phyloP scores from a whole-genome alignment of 352 stramenopile genomes.

The Phytophthora fragariaefolia region DNA sequence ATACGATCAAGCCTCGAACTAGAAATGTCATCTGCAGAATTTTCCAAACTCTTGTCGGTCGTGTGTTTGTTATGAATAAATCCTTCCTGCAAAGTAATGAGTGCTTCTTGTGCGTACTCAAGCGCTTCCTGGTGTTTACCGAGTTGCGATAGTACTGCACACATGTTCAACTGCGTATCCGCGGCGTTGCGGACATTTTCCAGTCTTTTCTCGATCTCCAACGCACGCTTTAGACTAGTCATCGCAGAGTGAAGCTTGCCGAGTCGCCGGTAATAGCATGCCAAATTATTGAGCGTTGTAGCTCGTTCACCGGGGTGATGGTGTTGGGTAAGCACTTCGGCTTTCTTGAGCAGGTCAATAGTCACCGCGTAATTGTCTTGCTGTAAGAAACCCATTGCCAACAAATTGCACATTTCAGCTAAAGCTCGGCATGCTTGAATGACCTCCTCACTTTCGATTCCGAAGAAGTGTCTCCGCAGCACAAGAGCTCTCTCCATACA shows the following conservation, averaged over 20 bases:
- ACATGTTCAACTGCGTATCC: constrained; percentile 95
- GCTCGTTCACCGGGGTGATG: constrained; percentile 77
- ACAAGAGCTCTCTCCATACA: constrained; percentile 94
- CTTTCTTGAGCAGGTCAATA: constrained; percentile 94
- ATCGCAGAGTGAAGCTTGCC: constrained; percentile 92
- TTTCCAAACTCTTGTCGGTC: not conserved
- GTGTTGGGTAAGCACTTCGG: constrained; percentile 90
- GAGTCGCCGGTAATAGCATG: constrained; percentile 91
- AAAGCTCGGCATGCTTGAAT: constrained; percentile 86
- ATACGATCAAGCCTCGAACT: constrained; percentile 71
- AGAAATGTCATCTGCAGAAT: constrained; percentile 5
- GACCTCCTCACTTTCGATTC: constrained; percentile 89
- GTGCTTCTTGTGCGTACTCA: constrained; percentile 86
- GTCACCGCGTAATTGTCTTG: constrained; percentile 93
- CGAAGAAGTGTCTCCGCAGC: constrained; percentile 92
- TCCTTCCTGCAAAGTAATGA: constrained; percentile 92
- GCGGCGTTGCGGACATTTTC: constrained; percentile 81
- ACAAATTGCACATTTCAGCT: constrained; percentile 94
- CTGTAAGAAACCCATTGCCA: constrained; percentile 95
- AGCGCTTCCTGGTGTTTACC: constrained; percentile 87
- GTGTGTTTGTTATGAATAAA: constrained; percentile 58
- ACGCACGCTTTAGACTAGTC: constrained; percentile 90
- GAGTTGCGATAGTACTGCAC: constrained; percentile 91
- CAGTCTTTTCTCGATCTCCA: constrained; percentile 87
- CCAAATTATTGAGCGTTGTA: constrained; percentile 95